Base-by-base conservation (phyloP, 2,329 filamentous ascomycete genomes). In the Lachnellula subtilissima region DNA sequence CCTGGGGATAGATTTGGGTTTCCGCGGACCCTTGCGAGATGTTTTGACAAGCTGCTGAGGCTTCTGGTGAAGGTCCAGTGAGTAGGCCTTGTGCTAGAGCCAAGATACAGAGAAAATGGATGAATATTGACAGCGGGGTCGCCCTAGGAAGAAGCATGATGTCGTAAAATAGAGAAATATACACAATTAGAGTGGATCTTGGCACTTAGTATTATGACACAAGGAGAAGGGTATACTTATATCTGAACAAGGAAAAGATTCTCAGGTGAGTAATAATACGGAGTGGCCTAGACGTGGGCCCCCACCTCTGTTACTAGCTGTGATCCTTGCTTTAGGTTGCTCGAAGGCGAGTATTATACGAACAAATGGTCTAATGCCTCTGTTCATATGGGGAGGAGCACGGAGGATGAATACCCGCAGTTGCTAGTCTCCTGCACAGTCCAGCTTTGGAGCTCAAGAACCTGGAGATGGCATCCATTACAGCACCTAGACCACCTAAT, bases 1-100 rank as follows among this genome's bases (percentile, higher is more conserved):
- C 51, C 4, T 32, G 22, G 37, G 55, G 54, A 51, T 50, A 61
- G 11, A 25, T 56, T 23, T 52, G 48, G 9, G 46, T 59, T 32
- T 50, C 50, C 9, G 53, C 45, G 17, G 32, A 39, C 4, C 23
- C 43, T 28, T 32, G 32, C 5, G 49, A 48, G 25, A 56, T 52
- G 6, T 14, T n/a, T 23, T 39, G 23, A 36, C 54, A 56, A 19
- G 54, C 54, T 45, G 54, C 54, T 25, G 40, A 50, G n/a, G 54
- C 40, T 17, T 39, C 37, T 5, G 37, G 35, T 19, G 49, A 52
- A 11, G 45, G 23, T 48, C 5, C 45, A 15, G 45, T 48, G 45
- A 48, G 28, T 32, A 32, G 45, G 14, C 12, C 28, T 48, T 35
- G 45, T 17, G 45, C 45, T 11, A 48, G 14, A 48, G 28, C 45